Conservation (phyloP, 2,329 filamentous ascomycete genomes). For the Microdochium bolleyi region DNA sequence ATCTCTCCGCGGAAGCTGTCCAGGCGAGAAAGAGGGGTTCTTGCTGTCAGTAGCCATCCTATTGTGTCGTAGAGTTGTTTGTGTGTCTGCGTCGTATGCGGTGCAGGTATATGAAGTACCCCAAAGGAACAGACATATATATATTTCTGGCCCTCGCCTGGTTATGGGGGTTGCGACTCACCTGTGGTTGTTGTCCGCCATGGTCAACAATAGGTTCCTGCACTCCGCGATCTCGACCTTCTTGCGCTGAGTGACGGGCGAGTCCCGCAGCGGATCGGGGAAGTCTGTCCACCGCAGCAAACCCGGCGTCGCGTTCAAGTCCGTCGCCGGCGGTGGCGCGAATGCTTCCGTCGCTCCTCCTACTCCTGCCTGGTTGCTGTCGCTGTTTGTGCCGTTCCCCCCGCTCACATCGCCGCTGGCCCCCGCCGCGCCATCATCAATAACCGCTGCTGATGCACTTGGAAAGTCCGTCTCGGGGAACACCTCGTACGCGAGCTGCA, state of each 20-base stretch:
- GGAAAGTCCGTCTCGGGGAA: slow-evolving; percentile 38
- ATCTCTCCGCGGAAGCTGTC: slow-evolving; percentile 43
- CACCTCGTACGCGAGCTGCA: slow-evolving; percentile 49
- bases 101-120: too few species aligned
- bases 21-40: too few species aligned
- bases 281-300: slow-evolving; percentile 52
- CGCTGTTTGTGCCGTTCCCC: not conserved
- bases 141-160: too few species aligned
- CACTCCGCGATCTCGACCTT: slow-evolving; percentile 49
- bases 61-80: too few species aligned
- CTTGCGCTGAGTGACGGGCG: slow-evolving; percentile 44
- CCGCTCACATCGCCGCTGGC: not conserved
- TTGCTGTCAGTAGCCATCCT: not conserved
- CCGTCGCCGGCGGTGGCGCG: slow-evolving; percentile 5
- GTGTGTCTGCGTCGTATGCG: too few species aligned
- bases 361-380: not conserved
- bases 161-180: slow-evolving; percentile 18
- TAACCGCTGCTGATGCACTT: slow-evolving; percentile 12
- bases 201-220: slow-evolving; percentile 34
- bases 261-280: slow-evolving; percentile 44
- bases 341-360: too few species aligned
- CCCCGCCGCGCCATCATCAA: not conserved
- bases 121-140: too few species aligned
- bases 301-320: slow-evolving; percentile 35
- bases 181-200: slow-evolving; percentile 46